Evolutionary conservation across 1,284 basidiomycete species (phyloP), one percentile per base, ranked within the genome.

Genomic region (Cryptococcus hybrid): DNA sequence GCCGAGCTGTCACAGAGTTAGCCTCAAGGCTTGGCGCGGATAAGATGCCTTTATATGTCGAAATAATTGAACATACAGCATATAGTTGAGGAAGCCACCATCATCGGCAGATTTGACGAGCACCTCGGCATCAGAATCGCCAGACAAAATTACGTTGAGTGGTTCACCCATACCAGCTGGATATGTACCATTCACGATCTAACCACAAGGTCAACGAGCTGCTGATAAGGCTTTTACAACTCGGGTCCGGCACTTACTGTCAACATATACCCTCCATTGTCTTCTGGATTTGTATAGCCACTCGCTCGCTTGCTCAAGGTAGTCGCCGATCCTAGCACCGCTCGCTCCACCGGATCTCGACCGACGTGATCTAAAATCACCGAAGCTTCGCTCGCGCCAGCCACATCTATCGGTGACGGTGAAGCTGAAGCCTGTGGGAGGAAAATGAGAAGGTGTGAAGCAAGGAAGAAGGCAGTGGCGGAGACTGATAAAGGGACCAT

Each of bases 101-200:
- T 87, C 73, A 6, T 73, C 73, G 61, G 84, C 75, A 7, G 80
- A 78, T 65, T 88, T 84, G 12, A 84, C 82, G 45, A 96, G 81
- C 1, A 96, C 87, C 3, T 77, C 80, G 1, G 81, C 64, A 67
- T 93, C 89, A 1, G 92, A 95, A 47, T 86, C 81, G 30, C 83
- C 88, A n/a, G 89, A 88, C 37, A 97, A 79, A 70, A 97, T 91
- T 55, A 84, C 82, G 66, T 98, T 97, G 56, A 97, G 78, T 3
- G 93, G 94, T 78, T 97, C 94, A 44, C 90, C 89, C 54, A 89
- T 84, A 7, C 90, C 89, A 51, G 80, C 70, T 12, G 90, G 88
- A 67, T 81, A 86, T 15, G 91, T 88, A 39, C 79, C 71, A 54
- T 84, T 80, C 30, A 88, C 82, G 70, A 80, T 70, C 85, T 86